Conservation (phyloP, 1,139 yeast species). For the Nakaseomyces nivariensis region DNA sequence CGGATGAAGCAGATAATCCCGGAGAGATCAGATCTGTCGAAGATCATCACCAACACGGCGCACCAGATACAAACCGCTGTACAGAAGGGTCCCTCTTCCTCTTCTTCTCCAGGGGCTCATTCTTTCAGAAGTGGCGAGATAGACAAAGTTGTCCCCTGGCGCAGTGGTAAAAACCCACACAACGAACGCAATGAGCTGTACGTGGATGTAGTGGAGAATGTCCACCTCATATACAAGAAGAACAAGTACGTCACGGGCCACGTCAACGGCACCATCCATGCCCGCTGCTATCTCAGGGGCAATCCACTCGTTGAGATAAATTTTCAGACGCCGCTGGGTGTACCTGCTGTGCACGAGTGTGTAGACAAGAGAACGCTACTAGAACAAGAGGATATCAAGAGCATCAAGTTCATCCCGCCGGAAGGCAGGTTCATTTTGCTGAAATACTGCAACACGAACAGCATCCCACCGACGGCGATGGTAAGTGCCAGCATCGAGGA, state of each 20-base stretch:
- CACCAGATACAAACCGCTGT: constrained; percentile 21
- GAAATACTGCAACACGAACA: constrained; percentile 38
- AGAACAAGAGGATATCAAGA: constrained; percentile 23
- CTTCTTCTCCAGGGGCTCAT: background rate
- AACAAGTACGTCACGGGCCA: constrained; percentile 30
- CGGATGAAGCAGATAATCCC: constrained; percentile 64
- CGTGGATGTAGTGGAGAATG: constrained; percentile 61
- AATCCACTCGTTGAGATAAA: constrained; percentile 58
- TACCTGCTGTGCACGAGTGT: constrained; percentile 39
- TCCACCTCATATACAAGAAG: constrained; percentile 32
- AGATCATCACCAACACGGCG: constrained; percentile 35
- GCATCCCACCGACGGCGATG: constrained; percentile 34
- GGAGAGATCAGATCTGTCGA: constrained; percentile 36
- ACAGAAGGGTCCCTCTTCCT: constrained; percentile 1
- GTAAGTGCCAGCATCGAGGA: constrained; percentile 50
- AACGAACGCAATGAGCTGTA: constrained; percentile 72
- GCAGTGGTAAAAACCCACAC: constrained; percentile 46
- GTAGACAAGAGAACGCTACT: constrained; percentile 24
- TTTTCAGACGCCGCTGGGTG: constrained; percentile 37
- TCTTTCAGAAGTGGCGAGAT: no score
- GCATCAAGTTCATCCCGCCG: constrained; percentile 65
- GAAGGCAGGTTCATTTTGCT: constrained; percentile 66
- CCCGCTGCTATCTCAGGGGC: constrained; percentile 65
- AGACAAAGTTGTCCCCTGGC: constrained; percentile 51
- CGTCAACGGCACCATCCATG: constrained; percentile 56